phyloP scores from a whole-genome alignment of 2,329 filamentous ascomycete species.

The Amylocarpus encephaloides region DNA sequence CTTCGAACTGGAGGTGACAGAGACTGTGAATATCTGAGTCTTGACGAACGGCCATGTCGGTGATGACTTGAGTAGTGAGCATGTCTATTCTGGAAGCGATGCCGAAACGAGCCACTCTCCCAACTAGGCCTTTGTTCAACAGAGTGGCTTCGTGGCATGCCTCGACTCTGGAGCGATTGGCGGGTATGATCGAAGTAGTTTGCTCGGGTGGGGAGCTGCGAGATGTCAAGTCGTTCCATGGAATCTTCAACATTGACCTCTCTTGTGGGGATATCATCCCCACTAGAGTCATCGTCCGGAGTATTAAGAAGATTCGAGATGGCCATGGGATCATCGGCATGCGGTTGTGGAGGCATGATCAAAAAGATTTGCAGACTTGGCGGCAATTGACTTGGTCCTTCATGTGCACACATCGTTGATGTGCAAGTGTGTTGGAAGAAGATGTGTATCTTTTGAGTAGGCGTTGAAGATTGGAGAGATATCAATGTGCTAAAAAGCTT shows the following conservation, averaged over 20 bases:
- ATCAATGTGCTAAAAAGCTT: too few relatives aligned
- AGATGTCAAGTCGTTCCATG: background rate
- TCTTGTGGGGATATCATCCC: background rate
- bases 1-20: background rate
- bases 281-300: background rate
- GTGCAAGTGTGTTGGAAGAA: background rate
- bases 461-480: background rate
- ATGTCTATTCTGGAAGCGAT: too few relatives aligned
- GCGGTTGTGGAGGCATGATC: background rate
- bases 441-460: background rate
- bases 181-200: too few relatives aligned
- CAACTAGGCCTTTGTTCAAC: too few relatives aligned
- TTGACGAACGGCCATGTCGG: background rate
- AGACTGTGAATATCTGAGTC: background rate
- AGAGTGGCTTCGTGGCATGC: too few relatives aligned
- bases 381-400: background rate
- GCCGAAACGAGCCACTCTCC: too few relatives aligned
- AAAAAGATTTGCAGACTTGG: background rate
- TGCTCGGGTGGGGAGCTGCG: background rate
- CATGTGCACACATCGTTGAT: background rate
- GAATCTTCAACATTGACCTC: background rate
- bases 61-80: too few relatives aligned
- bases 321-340: conserved; percentile 1
- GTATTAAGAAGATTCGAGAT: conserved; percentile 2
- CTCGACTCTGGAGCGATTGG: too few relatives aligned